Conservation (phyloP, 2,329 filamentous ascomycete species). For the Monosporascus ibericus region DNA sequence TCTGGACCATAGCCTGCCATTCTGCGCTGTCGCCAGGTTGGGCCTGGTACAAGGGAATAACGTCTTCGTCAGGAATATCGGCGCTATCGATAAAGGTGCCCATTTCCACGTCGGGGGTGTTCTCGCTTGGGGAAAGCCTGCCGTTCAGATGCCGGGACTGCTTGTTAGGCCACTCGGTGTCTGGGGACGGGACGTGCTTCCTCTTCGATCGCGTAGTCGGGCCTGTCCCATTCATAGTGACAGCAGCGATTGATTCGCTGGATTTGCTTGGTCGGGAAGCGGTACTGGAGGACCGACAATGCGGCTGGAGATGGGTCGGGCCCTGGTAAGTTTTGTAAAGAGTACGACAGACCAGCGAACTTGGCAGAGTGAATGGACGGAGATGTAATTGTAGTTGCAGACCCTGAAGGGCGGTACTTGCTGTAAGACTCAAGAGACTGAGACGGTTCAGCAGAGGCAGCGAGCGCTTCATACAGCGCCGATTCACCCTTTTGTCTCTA, state of each 20-base stretch:
- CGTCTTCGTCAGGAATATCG: slow-evolving; percentile 36
- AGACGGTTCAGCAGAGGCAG: slow-evolving; percentile 8
- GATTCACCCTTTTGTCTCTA: slow-evolving; percentile 6
- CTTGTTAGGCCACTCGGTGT: slow-evolving; percentile 35
- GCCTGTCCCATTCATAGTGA: slow-evolving; percentile 38
- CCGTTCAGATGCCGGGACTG: slow-evolving; percentile 40
- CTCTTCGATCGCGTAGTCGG: slow-evolving; percentile 42
- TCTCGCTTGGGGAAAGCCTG: slow-evolving; percentile 42
- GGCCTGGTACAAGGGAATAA: slow-evolving; percentile 30
- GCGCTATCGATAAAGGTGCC: slow-evolving; percentile 27
- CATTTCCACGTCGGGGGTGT: slow-evolving; percentile 37
- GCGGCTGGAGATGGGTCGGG: too few species aligned
- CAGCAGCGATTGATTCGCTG: slow-evolving; percentile 1
- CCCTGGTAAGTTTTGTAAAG: too few species aligned
- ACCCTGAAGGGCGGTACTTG: not conserved
- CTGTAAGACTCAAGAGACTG: slow-evolving; percentile 8
- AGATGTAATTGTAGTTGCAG: not conserved
- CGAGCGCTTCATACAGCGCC: slow-evolving; percentile 19
- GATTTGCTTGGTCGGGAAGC: slow-evolving; percentile 1
- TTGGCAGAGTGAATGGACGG: not conserved
- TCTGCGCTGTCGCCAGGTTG: slow-evolving; percentile 60
- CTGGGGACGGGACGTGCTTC: slow-evolving; percentile 39
- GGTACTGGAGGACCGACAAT: not conserved
- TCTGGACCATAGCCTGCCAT: slow-evolving; percentile 94
- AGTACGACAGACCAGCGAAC: not conserved